phyloP scores from a whole-genome alignment of 306 rosid species.

The Pyrus bretschneideri region DNA sequence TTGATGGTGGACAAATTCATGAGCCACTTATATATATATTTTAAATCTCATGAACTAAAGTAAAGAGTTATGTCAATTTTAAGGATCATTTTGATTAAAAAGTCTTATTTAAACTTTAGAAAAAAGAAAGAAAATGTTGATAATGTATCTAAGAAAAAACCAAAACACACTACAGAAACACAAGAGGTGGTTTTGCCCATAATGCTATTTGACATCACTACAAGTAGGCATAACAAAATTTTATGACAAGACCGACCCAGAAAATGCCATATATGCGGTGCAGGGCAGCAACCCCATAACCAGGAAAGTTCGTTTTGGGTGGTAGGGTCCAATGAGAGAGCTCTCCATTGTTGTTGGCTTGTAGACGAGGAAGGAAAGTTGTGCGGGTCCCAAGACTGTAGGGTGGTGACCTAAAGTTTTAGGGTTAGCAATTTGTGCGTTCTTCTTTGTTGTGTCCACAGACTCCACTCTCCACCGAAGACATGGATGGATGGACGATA shows the following conservation, averaged over 20 bases:
- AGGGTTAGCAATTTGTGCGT: not conserved
- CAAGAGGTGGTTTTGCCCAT: not conserved
- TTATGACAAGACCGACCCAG: slow-evolving; percentile 25
- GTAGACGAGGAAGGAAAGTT: slow-evolving; percentile 8
- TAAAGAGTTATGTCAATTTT: too few species aligned
- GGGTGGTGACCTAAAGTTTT: not conserved
- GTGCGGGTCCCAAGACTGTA: not conserved
- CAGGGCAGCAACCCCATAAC: not conserved
- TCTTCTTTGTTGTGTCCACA: not conserved
- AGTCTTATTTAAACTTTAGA: not conserved
- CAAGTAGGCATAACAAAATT: not conserved
- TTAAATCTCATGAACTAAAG: too few species aligned
- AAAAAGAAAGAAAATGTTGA: not conserved
- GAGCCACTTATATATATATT: too few species aligned
- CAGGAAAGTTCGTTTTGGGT: slow-evolving; percentile 1
- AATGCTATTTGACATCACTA: not conserved
- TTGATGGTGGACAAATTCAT: too few species aligned
- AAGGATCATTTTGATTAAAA: too few species aligned
- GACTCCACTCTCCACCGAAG: not conserved
- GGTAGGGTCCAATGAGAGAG: slow-evolving; percentile 20
- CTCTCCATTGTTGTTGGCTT: slow-evolving; percentile 37
- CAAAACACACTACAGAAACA: not conserved
- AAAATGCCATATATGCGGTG: slow-evolving; percentile 2
- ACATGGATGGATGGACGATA: not conserved
- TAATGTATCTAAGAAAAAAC: not conserved